Conservation (phyloP, 768 basidiomycete species). For the Lactarius sp. region DNA sequence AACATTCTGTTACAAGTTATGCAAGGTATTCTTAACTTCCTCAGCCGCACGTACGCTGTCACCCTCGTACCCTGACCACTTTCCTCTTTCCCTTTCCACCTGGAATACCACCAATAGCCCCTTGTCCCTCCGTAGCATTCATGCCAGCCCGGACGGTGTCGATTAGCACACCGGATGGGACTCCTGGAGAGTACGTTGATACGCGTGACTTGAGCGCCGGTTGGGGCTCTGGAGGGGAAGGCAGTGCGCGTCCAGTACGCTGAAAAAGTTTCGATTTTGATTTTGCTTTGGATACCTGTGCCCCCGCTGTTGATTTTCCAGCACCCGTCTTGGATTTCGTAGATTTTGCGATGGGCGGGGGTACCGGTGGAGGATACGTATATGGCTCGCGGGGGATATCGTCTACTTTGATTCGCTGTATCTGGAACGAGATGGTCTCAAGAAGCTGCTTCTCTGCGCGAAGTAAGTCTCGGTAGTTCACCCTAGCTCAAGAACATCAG, state of each 20-base stretch:
- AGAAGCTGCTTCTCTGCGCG: slow-evolving; percentile 65
- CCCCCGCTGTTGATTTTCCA: slow-evolving; percentile 27
- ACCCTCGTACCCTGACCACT: slow-evolving; percentile 24
- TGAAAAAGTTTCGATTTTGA: slow-evolving; percentile 27
- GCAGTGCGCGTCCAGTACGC: slow-evolving; percentile 39
- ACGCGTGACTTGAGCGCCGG: slow-evolving; percentile 63
- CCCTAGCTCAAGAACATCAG: not conserved
- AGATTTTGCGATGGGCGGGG: slow-evolving; percentile 32
- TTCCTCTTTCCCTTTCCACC: slow-evolving; percentile 27
- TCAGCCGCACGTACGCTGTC: not conserved
- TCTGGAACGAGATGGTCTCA: slow-evolving; percentile 66
- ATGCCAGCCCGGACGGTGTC: slow-evolving; percentile 26
- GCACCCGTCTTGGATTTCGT: slow-evolving; percentile 27
- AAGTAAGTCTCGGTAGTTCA: slow-evolving; percentile 6
- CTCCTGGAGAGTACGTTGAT: slow-evolving; percentile 23
- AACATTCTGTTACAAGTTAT: slow-evolving; percentile 12
- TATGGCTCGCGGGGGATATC: slow-evolving; percentile 63
- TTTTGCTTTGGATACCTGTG: slow-evolving; percentile 27
- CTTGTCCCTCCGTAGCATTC: slow-evolving; percentile 22
- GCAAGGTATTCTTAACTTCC: slow-evolving; percentile 8
- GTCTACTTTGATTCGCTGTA: slow-evolving; percentile 70
- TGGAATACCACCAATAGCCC: slow-evolving; percentile 11
- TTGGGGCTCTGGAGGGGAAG: slow-evolving; percentile 70
- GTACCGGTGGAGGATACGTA: slow-evolving; percentile 30
- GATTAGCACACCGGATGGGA: slow-evolving; percentile 23